Conservation (phyloP, 352 stramenopile species). For the Phytopythium delawarense region DNA sequence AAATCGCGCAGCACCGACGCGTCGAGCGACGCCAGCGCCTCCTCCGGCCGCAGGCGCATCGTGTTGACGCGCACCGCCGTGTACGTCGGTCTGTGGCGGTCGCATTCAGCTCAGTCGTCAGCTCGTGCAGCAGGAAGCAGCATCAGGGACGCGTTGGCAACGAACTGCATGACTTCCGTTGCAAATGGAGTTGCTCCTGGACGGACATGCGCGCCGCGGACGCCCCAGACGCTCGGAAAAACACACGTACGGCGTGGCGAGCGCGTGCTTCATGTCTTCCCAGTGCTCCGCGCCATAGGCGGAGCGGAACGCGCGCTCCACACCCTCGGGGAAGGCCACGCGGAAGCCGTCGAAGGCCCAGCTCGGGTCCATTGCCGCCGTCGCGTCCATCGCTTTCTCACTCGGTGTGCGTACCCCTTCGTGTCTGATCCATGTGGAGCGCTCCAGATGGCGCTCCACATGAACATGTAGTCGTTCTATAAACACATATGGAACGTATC, state of each 20-base stretch:
- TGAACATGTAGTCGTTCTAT: background rate
- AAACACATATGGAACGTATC: background rate
- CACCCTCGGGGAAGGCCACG: slow-evolving; percentile 61
- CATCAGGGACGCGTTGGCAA: background rate
- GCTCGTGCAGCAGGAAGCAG: background rate
- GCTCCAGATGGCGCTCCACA: slow-evolving; percentile 5
- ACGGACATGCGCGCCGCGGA: too few relatives aligned
- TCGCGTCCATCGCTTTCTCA: slow-evolving; percentile 5
- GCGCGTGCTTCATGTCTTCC: slow-evolving; percentile 64
- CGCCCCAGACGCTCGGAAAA: background rate
- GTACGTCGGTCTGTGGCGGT: slow-evolving; percentile 38
- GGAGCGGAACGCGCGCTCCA: slow-evolving; percentile 53
- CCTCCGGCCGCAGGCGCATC: slow-evolving; percentile 44
- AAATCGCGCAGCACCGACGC: slow-evolving; percentile 41
- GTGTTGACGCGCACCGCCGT: slow-evolving; percentile 83
- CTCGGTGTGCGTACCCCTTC: background rate
- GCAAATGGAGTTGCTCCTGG: too few relatives aligned
- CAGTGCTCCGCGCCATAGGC: slow-evolving; percentile 67
- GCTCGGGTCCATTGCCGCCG: slow-evolving; percentile 9
- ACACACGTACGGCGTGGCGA: slow-evolving; percentile 53
- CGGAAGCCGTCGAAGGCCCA: slow-evolving; percentile 50
- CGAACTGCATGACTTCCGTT: slow-evolving; percentile 4
- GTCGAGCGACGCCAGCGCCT: slow-evolving; percentile 44
- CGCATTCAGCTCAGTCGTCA: too few relatives aligned
- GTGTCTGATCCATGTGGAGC: background rate